These are phyloP conservation scores for Ganoderma lucidum DNA, from an alignment of 1,284 basidiomycete species.

Conservation along the genomic window DNA sequence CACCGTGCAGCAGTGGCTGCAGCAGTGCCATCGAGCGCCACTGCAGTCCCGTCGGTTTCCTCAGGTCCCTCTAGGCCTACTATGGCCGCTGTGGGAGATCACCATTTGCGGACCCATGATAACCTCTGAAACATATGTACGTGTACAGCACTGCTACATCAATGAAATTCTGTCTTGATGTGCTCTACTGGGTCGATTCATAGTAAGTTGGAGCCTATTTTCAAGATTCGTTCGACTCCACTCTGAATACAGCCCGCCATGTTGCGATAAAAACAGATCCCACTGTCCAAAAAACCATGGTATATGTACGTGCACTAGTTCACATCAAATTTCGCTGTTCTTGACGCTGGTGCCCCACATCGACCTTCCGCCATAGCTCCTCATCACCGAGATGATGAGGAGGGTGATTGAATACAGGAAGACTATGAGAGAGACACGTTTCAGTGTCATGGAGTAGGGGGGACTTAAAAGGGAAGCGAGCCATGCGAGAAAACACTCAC, in stretches of 20 bases:
- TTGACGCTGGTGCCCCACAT: constrained; percentile 22
- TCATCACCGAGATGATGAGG: constrained; percentile 13
- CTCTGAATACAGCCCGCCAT: no score
- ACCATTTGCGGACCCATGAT: no score
- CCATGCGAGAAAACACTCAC: not conserved
- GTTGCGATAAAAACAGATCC: not conserved
- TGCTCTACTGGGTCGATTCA: no score
- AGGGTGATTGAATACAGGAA: constrained; percentile 19
- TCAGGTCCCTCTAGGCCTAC: no score
- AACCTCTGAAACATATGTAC: no score
- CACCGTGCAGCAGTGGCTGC: not conserved
- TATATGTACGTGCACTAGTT: not conserved
- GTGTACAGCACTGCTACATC: no score
- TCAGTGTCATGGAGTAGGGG: not conserved
- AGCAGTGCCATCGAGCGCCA: not conserved
- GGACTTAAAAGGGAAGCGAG: no score
- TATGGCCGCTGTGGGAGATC: no score
- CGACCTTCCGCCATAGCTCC: constrained; percentile 7
- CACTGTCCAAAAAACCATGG: not conserved
- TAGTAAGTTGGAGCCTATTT: no score
- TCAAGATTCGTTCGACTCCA: no score
- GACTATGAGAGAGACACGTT: not conserved
- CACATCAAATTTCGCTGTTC: constrained; percentile 18
- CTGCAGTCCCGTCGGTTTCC: no score
- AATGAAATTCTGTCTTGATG: no score